Evolutionary conservation across 2,329 filamentous ascomycete species (phyloP), one percentile per base, ranked within the genome.

Genomic region (Fusarium sp.): DNA sequence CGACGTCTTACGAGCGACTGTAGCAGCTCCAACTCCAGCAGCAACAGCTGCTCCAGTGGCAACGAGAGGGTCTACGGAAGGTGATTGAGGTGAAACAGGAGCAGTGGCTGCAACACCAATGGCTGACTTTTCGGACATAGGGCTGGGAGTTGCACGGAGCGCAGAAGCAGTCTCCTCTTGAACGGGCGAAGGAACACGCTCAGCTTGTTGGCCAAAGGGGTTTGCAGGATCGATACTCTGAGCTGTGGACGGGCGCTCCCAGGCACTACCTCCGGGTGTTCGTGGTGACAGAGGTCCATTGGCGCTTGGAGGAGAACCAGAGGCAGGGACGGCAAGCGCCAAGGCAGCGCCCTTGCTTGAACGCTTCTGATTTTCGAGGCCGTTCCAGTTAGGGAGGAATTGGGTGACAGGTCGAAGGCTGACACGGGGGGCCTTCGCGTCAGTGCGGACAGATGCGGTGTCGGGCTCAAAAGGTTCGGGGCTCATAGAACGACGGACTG

Each of bases 381-480:
- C 74, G 57, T 79, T 80, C 71, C 75, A 86, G 75, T 88, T 90
- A 7, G 93, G 92, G 41, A 93, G 85, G 81, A 97, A 94, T 75
- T 96, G 90, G 42, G 93, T 95, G 51, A 96, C 88, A 4, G 94
- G 94, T 52, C 94, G 91, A 57, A 97, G 85, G 76, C 93, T 97
- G 66, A 98, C 86, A 67, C 91, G 91, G n/a, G 94, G 94, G 46
- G 94, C 90, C 85, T 83, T 68, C 79, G 81, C 67, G 83, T 86
- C 71, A 78, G 83, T 58, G 81, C 79, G 68, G 47, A 66, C 42
- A 12, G 70, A 66, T 11, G 61, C 55, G 14, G 64, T 70, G 24
- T 53, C 49, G 5, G 49, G 24, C 37, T 53, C 65, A 34, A 67
- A 61, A 22, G 54, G 66, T 29, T 68, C 65, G 18, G 67, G 60